These are phyloP conservation scores for Penicillium psychrofluorescens DNA, from an alignment of 495 filamentous ascomycete genomes.

Conservation along the genomic window DNA sequence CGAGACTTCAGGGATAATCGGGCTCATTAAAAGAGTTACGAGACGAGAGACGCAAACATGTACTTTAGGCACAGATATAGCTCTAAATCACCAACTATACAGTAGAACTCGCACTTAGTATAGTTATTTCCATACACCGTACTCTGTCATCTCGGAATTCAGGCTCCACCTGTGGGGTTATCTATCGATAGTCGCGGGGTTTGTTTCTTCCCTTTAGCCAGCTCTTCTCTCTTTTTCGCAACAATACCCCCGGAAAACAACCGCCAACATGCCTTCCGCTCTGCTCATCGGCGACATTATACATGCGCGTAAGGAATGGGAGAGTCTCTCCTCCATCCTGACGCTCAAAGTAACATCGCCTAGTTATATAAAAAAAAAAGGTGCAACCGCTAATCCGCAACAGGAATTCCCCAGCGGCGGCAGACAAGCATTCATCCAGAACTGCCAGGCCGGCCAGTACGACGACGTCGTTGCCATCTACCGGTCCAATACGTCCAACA, in stretches of 20 bases:
- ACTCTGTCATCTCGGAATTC: too few species aligned
- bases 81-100: too few species aligned
- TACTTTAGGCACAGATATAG: too few species aligned
- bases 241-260: background rate
- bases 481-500: slow-evolving; percentile 51
- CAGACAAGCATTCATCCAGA: slow-evolving; percentile 44
- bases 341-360: slow-evolving; percentile 41
- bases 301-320: slow-evolving; percentile 50
- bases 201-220: slow-evolving; percentile 1
- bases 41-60: too few species aligned
- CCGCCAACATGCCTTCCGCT: slow-evolving; percentile 28
- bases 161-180: too few species aligned
- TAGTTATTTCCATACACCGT: too few species aligned
- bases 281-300: slow-evolving; percentile 51
- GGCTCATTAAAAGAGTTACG: too few species aligned
- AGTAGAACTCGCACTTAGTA: too few species aligned
- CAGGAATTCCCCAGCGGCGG: slow-evolving; percentile 49
- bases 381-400: background rate
- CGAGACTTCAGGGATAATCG: too few species aligned
- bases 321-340: slow-evolving; percentile 42
- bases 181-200: background rate
- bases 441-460: slow-evolving; percentile 46
- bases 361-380: background rate
- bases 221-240: too few species aligned
- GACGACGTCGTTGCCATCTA: slow-evolving; percentile 53